Base-by-base conservation (phyloP, 2,329 filamentous ascomycete genomes). In the Setomelanomma holmii region DNA sequence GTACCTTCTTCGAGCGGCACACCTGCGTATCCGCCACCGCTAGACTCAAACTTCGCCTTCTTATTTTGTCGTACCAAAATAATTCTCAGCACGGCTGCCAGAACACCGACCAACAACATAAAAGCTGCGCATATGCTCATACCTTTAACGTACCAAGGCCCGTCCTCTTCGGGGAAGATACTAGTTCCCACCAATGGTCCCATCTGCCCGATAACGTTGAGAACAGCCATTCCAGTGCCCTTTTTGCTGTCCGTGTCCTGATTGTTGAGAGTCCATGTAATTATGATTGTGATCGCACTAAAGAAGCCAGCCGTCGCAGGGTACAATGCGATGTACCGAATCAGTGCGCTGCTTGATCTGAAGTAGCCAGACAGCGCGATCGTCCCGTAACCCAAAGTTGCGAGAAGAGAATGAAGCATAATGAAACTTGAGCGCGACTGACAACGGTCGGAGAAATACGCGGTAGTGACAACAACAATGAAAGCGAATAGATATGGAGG, bases 241-340 rank as follows among this genome's bases (percentile, higher is more conserved):
- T 89, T 89, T 5, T 86, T 84, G 45, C 84, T 84, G 55, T 87
- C 85, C 11, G 80, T 86, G 46, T 83, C 77, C 69, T 95, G 90
- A 73, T 96, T 96, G 69, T 96, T 96, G 67, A 96, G 84, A 30
- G 85, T 90, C 92, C 34, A 36, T 5, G 34, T 36, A n/a, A 36
- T 36, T 11, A 36, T 36, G 14, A 96, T 82, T 0, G 91, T 91
- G 51, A 96, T 89, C 17, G 91, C 89, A 53, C 84, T 87, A 79
- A 96, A 96, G 86, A 96, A 95, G 4, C 92, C 92, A 1, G 86
- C 79, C 1, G 87, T 84, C 1, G 92, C 91, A 0, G 90, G 91
- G 70, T 89, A 96, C 6, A 96, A 82, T 49, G 87, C 89, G 5
- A 88, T 64, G 67, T 96, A 96, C 16, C 91, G 82, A 33, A 84